These are phyloP conservation scores for Rhizoclosmatium globosum DNA, from an alignment of 192 early-diverging fungal genomes.

Conservation along the genomic window DNA sequence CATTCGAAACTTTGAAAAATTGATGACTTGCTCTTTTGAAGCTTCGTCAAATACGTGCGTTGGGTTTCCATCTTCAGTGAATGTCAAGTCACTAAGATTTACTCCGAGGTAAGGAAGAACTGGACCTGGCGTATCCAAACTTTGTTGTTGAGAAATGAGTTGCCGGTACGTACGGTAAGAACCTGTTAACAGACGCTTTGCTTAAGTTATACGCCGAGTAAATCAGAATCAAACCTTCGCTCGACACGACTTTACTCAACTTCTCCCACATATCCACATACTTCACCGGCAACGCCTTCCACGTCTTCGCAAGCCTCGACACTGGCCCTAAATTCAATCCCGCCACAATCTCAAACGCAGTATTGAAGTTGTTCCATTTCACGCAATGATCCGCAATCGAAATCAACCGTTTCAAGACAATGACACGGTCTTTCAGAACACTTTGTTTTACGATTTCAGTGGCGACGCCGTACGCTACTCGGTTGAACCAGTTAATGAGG, in stretches of 20 bases:
- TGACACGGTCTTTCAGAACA: slow-evolving; percentile 56
- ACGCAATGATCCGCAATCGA: slow-evolving; percentile 58
- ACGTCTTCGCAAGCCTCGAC: slow-evolving; percentile 75
- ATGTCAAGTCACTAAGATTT: slow-evolving; percentile 83
- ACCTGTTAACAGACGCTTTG: slow-evolving; percentile 19
- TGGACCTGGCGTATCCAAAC: slow-evolving; percentile 44
- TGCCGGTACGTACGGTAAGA: slow-evolving; percentile 57
- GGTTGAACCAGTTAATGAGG: slow-evolving; percentile 58
- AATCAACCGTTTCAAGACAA: slow-evolving; percentile 62
- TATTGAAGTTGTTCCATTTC: slow-evolving; percentile 73
- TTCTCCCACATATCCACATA: slow-evolving; percentile 69
- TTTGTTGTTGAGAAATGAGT: slow-evolving; percentile 23
- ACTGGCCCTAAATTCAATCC: slow-evolving; percentile 79
- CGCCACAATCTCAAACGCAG: slow-evolving; percentile 79
- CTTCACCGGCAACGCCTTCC: slow-evolving; percentile 68
- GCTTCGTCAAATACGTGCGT: slow-evolving; percentile 45
- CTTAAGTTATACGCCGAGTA: neutral
- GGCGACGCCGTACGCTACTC: slow-evolving; percentile 55
- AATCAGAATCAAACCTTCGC: slow-evolving; percentile 65
- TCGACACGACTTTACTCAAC: slow-evolving; percentile 65
- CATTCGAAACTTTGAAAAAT: slow-evolving; percentile 58
- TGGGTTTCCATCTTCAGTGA: slow-evolving; percentile 85
- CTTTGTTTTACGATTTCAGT: slow-evolving; percentile 51
- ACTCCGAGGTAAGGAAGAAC: slow-evolving; percentile 83
- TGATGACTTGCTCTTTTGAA: slow-evolving; percentile 42